Base-by-base conservation (phyloP, 768 basidiomycete species). In the Trametes cingulata region DNA sequence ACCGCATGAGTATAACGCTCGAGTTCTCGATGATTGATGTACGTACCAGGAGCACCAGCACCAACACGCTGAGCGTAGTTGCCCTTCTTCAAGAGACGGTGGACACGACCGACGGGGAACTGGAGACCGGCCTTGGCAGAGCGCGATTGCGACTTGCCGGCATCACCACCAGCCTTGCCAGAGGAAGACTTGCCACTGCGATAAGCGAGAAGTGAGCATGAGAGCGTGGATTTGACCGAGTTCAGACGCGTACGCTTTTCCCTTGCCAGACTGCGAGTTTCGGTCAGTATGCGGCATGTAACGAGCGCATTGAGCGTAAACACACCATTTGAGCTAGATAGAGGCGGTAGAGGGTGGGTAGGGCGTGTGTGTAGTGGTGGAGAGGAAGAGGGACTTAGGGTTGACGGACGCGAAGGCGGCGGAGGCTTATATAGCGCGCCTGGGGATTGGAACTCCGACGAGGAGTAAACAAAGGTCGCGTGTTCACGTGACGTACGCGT, bases 51-150 rank as follows among this genome's bases (percentile, higher is more conserved):
- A 24, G 88, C 86, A 69, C 82, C 85, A 52, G 83, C 80, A 70
- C 85, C 87, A 60, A 91, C 79, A 69, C 87, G 84, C 71, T 85
- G 83, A 6, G 83, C 85, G 68, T 88, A 87, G 78, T 88, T 87
- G 40, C 85, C 86, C 68, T 81, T 80, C 77, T 87, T 90, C 72
- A 93, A 70, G 19, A 88, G 75, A 73, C 91, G 82, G 75, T 90
- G 88, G 66, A 93, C 87, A 81, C 91, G 88, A 73, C 86, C 85
- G 60, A 93, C 91, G 57, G 91, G 89, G 76, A 93, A 90, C 67
- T 85, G 84, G 58, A 86, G 75, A 62, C 85, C 83, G 4, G 84
- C 83, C 72, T 80, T 82, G 49, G 80, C 74, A 14, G 92, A 91
- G 58, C 88, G 85, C 53, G 89, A 86, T 68, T 84, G 80, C 8